Evolutionary conservation across 2,329 filamentous ascomycete species (phyloP), one percentile per base, ranked within the genome.

Genomic region (Aulographum hederae): DNA sequence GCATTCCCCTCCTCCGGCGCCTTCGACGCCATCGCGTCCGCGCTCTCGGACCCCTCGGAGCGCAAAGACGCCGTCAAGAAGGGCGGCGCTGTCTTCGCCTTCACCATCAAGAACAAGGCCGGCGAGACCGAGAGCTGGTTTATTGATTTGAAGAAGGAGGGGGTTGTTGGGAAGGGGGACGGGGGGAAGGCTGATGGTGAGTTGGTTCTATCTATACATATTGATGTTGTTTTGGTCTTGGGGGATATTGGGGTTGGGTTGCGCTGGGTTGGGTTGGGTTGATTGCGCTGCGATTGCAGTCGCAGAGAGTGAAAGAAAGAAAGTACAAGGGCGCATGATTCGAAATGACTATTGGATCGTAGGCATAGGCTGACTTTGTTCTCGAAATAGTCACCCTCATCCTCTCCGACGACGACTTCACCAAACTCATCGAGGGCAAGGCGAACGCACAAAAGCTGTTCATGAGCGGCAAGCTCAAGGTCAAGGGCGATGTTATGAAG

Each of bases 401-500:
- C 4, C 69, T 95, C 42, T 79, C 74, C 37, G 89, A 98, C 39
- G 69, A 71, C 35, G 82, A 95, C 58, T 98, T 98, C 51, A 71
- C 62, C 42, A 75, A 78, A 52, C 69, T 98, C 41, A 74, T 92
- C 33, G 49, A 65, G 23, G 89, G 89, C 52, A 82, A 91, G 64
- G 82, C 80, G 46, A 93, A 94, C 51, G 84, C 89, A 35, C 89
- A 98, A 67, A 74, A 76, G 45, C 63, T 98, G 41, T 94, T 95
- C 62, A 95, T 98, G 86, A 71, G 71, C n/a, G 89, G 89, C 47
- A 94, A 93, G 68, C 67, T 98, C 51, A 98, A 95, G 78, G 72
- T 95, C 53, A 91, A 84, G 72, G 89, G 89, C 40, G 84, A 95
- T 54, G 73, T 95, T 38, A 95, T 95, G 86, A 94, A 94, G 71